Evolutionary conservation across 352 stramenopile genomes (phyloP), one percentile per base, ranked within the genome.

Genomic region (Phytophthora sp.): DNA sequence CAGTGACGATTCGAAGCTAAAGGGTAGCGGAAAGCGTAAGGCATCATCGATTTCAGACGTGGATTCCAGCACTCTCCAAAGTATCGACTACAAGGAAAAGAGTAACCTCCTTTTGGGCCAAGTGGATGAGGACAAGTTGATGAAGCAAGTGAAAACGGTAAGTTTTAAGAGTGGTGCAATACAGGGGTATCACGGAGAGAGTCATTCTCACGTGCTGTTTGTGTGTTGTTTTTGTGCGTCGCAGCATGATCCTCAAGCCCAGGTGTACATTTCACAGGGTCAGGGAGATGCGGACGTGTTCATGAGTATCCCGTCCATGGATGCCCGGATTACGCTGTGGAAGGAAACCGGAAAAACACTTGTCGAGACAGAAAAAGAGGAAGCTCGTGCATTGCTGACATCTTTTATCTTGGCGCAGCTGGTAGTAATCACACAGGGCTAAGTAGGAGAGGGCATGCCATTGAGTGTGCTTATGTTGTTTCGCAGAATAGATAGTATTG

Each of bases 221-320:
- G 1, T 45, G 38, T 68, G 38, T 58, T 32, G 41, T 8, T 42
- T 46, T 30, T 54, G 2, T 49, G 11, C 4, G 30, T 12, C 3
- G 17, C 51, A 94, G 86, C 77, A 93, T 34, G 79, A 93, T 28
- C 60, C 72, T 12, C 71, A 85, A 35, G 75, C 84, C 2, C 80
- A 91, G 35, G 82, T 92, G 15, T 92, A 92, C 50, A 81, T 92
- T 52, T 92, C 85, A n/a, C 82, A 91, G 52, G 84, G 84, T 0
- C 85, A 88, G 24, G 77, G 84, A 52, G 84, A 89, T 44, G 82
- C 83, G 3, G 86, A 94, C 15, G 83, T 90, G 27, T 88, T 92
- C 55, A 85, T 94, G 67, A 94, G 79, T 46, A 92, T 94, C 38
- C 86, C 86, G 26, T 84, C 71, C 4, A 72, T 94, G 8, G 81